Evolutionary conservation across 768 basidiomycete genomes (phyloP), one percentile per base, ranked within the genome.

Genomic region (Boletus speciosus): DNA sequence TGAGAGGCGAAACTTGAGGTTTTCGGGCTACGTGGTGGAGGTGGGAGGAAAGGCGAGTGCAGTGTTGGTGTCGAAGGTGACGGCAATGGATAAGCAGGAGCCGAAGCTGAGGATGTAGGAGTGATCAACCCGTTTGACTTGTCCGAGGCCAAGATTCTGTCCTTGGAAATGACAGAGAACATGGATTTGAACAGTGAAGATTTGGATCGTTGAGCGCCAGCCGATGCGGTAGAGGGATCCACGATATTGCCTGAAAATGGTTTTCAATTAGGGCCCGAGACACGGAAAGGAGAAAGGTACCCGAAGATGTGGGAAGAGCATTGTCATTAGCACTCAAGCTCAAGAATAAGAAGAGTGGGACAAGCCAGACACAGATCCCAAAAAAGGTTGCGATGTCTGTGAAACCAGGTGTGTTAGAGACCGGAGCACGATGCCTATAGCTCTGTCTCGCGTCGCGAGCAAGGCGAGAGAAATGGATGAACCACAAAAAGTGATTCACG

Each of bases 251-350:
- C 67, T 66, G 51, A 25, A 7, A 16, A 25, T 27, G 14, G 2
- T 6, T 1, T 25, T 58, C 2, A 54, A 50, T 51, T 11, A 14
- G 37, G 46, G 31, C 11, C 1, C 21, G 21, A 32, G 29, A 19
- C 14, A 37, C 6, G n/a, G 9, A 49, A 29, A 35, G 5, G 35
- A 32, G 45, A 36, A 55, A 60, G 66, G 55, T 65, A 82, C 84
- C 76, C 29, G 80, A 68, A n/a, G 85, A 80, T 23, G 78, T 77
- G 6, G 97, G 97, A 15, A 98, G 79, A 2, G 95, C 92, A 64
- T 98, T 93, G 68, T 99, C 97, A 59, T 98, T 98, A 15, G 97
- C 96, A 57, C 92, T 95, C 49, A 99, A 76, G 65, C 93, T 96
- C 54, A 99, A 75, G 78, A 99, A 99, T 32, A 99, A 73, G 73